phyloP scores from a whole-genome alignment of 371 early-diverging fungal species.

The Syncephalis fuscata region DNA sequence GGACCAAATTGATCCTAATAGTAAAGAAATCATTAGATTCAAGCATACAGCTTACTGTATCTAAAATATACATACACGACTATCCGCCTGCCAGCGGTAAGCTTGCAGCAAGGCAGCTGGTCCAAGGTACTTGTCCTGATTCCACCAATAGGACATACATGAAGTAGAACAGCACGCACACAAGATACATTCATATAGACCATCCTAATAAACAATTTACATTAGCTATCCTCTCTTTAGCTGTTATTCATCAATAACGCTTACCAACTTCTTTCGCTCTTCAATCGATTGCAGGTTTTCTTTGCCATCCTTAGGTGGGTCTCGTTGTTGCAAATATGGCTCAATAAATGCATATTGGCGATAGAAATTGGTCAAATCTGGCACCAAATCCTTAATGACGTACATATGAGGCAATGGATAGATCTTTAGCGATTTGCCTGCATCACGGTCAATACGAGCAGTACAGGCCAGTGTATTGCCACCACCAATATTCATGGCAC shows the following conservation, averaged over 20 bases:
- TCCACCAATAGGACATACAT: constrained; percentile 97
- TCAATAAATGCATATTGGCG: constrained; percentile 93
- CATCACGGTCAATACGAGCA: constrained; percentile 61
- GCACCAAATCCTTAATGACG: constrained; percentile 73
- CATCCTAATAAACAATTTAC: constrained; percentile 31
- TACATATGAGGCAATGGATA: constrained; percentile 95
- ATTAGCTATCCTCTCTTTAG: not conserved
- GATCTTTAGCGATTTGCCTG: constrained; percentile 51
- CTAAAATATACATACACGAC: constrained; percentile 23
- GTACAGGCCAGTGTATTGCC: constrained; percentile 89
- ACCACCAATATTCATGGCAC: constrained; percentile 95
- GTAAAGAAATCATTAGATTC: too few relatives aligned
- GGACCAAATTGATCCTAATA: constrained; percentile 60
- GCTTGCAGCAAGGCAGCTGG: constrained; percentile 94
- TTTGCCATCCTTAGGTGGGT: constrained; percentile 34
- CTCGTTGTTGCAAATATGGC: constrained; percentile 84
- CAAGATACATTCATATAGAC: constrained; percentile 94
- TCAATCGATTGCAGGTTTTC: constrained; percentile 86
- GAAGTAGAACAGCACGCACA: constrained; percentile 96
- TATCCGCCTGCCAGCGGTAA: constrained; percentile 96
- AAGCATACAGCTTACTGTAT: too few relatives aligned
- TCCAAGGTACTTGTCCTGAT: constrained; percentile 84
- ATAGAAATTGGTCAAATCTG: constrained; percentile 90
- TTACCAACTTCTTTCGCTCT: constrained; percentile 81
- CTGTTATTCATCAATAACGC: not conserved